Percentiles rank a stretch among this genome's conserved stretches.
Conservation (phyloP, 208 protist species). For the Endotrypanum monterogeii region DNA sequence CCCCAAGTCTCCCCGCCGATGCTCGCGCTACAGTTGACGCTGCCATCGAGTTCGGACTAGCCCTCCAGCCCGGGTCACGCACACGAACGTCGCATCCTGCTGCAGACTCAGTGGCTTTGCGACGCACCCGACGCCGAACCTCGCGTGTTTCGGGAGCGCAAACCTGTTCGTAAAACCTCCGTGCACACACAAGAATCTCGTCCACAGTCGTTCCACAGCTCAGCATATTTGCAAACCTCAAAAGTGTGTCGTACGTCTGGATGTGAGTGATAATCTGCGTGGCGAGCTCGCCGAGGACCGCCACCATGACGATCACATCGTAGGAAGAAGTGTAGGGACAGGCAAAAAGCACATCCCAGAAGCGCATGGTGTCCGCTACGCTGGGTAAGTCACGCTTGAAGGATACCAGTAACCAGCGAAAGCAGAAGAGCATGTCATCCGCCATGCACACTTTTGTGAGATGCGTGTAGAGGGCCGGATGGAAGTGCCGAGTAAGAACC, state of each 20-base stretch:
- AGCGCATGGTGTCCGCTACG: constrained; percentile 60
- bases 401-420: constrained; percentile 84
- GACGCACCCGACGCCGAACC: constrained; percentile 25
- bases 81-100: neutral
- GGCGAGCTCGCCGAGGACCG: constrained; percentile 49
- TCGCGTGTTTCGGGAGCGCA: constrained; percentile 30
- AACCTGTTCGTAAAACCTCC: constrained; percentile 70
- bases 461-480: constrained; percentile 61
- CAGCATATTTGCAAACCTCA: constrained; percentile 70
- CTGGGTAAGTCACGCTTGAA: constrained; percentile 85
- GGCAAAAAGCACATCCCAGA: constrained; percentile 88
- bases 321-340: constrained; percentile 67
- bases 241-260: constrained; percentile 53
- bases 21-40: neutral
- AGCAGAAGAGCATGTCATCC: constrained; percentile 86
- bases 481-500: constrained; percentile 57
- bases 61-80: neutral
- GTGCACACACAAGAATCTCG: constrained; percentile 53
- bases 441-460: constrained; percentile 43
- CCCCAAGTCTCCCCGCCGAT: neutral
- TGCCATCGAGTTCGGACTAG: neutral
- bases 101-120: neutral
- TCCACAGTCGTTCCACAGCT: constrained; percentile 40
- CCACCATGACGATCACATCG: constrained; percentile 73
- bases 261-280: constrained; percentile 55